These are phyloP conservation scores for Aspergillus thermomutatus DNA, from an alignment of 2,329 filamentous ascomycete species.

Conservation along the genomic window DNA sequence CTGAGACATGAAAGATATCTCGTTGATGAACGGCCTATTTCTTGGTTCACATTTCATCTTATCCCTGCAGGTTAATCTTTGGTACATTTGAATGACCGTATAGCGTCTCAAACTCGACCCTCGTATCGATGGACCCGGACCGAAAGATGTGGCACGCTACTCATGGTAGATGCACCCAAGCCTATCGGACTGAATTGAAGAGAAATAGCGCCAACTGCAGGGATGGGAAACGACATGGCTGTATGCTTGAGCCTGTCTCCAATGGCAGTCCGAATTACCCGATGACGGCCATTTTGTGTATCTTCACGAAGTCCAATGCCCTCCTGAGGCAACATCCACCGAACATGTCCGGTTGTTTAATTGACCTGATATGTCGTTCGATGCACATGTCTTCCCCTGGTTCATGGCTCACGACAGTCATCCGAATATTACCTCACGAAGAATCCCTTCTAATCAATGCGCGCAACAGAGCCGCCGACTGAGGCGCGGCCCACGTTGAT, in stretches of 20 bases:
- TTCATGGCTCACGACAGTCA: background rate
- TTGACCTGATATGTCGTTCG: background rate
- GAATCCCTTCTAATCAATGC: no score
- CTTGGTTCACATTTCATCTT: background rate
- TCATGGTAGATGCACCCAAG: background rate
- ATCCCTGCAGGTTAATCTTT: background rate
- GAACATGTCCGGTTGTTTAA: background rate
- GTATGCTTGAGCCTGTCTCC: background rate
- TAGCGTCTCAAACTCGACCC: background rate
- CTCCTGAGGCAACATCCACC: background rate
- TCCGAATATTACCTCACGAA: background rate
- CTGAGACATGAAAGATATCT: background rate
- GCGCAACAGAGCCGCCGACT: no score
- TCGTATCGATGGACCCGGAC: background rate
- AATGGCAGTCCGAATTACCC: background rate
- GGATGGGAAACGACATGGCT: background rate
- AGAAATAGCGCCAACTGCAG: background rate
- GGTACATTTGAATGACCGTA: background rate
- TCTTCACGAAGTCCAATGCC: background rate
- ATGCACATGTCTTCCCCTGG: background rate
- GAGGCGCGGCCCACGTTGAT: background rate
- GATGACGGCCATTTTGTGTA: background rate
- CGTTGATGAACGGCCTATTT: background rate
- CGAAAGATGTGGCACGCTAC: background rate
- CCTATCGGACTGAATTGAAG: background rate